Conservation (phyloP, 2,329 filamentous ascomycete species). For the Alternaria dauci region DNA sequence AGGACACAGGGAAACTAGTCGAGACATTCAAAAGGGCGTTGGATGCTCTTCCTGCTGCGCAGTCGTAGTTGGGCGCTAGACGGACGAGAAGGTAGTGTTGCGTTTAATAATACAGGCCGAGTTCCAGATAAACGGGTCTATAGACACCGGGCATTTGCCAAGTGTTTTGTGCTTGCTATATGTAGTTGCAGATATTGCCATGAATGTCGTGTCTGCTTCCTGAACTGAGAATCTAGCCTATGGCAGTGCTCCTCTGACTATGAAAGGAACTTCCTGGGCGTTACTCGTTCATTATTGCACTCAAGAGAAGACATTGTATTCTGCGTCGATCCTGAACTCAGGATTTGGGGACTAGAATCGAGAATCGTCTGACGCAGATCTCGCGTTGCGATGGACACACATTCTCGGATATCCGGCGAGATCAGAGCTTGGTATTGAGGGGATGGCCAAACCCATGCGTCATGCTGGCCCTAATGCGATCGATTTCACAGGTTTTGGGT, state of each 20-base stretch:
- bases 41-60: constrained; percentile 56
- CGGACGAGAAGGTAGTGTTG: background rate
- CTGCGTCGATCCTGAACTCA: background rate
- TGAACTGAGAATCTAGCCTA: background rate
- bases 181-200: background rate
- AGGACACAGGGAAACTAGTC: constrained; percentile 74
- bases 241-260: background rate
- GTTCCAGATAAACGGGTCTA: background rate
- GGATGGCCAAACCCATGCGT: background rate
- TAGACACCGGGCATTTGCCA: background rate
- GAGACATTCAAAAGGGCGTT: constrained; percentile 74
- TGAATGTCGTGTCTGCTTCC: background rate
- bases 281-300: background rate
- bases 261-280: background rate
- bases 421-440: background rate
- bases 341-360: background rate
- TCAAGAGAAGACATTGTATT: background rate
- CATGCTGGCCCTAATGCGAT: background rate
- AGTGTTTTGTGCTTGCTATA: background rate
- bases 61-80: background rate
- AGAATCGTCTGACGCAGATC: background rate
- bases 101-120: background rate
- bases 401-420: background rate
- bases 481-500: background rate
- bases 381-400: background rate